A percentile compares a stretch with the other conserved stretches of the same genome.
phyloP scores from a whole-genome alignment of 1,284 basidiomycete species.

The Exobasidium rhododendri region DNA sequence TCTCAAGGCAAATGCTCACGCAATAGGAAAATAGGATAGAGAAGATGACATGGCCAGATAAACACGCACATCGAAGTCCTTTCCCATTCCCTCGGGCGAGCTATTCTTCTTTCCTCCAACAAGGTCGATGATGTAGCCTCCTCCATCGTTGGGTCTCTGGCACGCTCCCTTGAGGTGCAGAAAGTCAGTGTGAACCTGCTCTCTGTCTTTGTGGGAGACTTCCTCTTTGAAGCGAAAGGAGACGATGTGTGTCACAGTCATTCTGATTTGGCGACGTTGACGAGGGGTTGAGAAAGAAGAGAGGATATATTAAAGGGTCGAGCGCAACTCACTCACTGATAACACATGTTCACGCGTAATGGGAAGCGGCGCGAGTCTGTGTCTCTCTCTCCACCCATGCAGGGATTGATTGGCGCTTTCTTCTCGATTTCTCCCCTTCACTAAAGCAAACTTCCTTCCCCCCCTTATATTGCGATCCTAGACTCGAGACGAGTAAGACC shows the following conservation, averaged over 20 bases:
- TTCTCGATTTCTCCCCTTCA: no score
- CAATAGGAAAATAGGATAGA: no score
- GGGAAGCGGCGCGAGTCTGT: no score
- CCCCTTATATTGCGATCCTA: no score
- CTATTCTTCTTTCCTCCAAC: slow-evolving; percentile 28
- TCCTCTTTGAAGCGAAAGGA: slow-evolving; percentile 30
- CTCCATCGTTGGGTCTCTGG: slow-evolving; percentile 17
- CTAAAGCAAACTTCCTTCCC: no score
- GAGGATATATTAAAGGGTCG: no score
- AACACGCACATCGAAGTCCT: slow-evolving; percentile 25
- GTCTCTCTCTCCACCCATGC: no score
- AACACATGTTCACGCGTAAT: no score
- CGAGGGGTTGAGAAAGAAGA: neutral
- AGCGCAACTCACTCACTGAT: no score
- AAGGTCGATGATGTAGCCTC: slow-evolving; percentile 32
- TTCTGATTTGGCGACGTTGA: slow-evolving; percentile 6
- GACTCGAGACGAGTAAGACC: no score
- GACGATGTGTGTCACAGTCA: slow-evolving; percentile 35
- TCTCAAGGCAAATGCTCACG: neutral
- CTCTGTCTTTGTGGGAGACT: slow-evolving; percentile 15
- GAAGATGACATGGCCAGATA: no score
- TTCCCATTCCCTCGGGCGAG: slow-evolving; percentile 26
- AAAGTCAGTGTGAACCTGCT: slow-evolving; percentile 24
- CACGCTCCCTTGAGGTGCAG: slow-evolving; percentile 19
- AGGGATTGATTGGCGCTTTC: no score